Base-by-base conservation (phyloP, 331 rosid species). In the Acacia concinna region DNA sequence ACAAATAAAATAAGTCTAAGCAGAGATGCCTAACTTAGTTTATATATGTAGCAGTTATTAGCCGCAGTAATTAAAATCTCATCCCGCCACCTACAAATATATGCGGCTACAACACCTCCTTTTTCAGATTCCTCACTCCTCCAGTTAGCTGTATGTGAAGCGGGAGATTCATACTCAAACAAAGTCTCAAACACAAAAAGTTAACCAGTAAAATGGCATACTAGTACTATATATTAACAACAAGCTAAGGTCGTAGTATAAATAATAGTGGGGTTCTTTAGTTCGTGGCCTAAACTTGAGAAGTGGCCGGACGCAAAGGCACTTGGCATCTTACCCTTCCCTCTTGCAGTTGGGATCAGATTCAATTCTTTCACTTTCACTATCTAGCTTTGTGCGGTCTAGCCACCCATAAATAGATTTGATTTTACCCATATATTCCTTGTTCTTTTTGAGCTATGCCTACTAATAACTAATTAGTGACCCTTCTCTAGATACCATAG, bases 251-350 rank as follows among this genome's bases (percentile, higher is more conserved):
- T 18, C 1, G 57, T 15, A 20, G 11, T 3, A 43, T 43, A 10
- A 10, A 43, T 71, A 59, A 27, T 12, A 49, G 63, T 71, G 73
- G 62, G 76, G 64, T 49, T 51, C 76, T 32, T 38, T 4, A 31
- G 44, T 49, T 71, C 37, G 64, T 32, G 76, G 76, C 34, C 63
- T 49, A 72, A 49, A 49, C 76, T 20, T 72, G 64, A 72, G 76
- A 72, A 49, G 64, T 49, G 64, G 46, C 64, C 21, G 41, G 77
- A 73, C 77, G 77, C 49, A 73, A 73, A 73, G 77, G 65, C 77
- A 14, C 35, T 27, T 41, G 37, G 74, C 57, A 69, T 69, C 5
- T 44, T 28, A 23, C 57, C 57, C 57, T 49, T 67, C 28, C 51
- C 10, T 23, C 25, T 37, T 67, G 73, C 28, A 27, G 1, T 10